These are phyloP conservation scores for Penstemon barbatus DNA, from an alignment of 257 asterid genomes.

Conservation along the genomic window DNA sequence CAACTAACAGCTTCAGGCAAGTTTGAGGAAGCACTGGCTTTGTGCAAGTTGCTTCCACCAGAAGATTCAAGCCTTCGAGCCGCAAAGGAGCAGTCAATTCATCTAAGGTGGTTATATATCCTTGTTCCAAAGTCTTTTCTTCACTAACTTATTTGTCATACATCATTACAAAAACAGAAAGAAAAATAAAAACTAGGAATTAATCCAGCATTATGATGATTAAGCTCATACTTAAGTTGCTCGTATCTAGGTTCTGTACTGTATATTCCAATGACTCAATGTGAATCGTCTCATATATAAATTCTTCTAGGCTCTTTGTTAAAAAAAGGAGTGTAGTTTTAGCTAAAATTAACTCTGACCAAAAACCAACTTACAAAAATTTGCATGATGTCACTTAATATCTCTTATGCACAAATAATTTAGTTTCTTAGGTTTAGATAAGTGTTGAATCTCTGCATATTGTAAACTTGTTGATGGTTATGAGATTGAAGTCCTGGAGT, in stretches of 20 bases:
- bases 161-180: conserved; percentile 6
- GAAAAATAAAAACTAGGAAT: conserved; percentile 11
- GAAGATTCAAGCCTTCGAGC: conserved; percentile 95
- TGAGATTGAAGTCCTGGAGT: not conserved
- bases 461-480: not conserved
- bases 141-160: not conserved
- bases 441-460: not conserved
- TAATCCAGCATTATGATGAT: conserved; percentile 6
- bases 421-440: not conserved
- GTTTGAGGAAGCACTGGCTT: conserved; percentile 96
- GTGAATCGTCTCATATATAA: not conserved
- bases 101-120: conserved; percentile 57
- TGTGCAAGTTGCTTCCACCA: conserved; percentile 94
- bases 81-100: conserved; percentile 97
- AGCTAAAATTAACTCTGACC: not conserved
- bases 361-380: not conserved
- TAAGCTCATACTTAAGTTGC: not conserved
- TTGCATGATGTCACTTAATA: conserved; percentile 1
- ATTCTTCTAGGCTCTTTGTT: not conserved
- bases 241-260: not conserved
- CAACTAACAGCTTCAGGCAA: conserved; percentile 97
- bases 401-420: conserved; percentile 1
- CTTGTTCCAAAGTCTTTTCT: conserved; percentile 9
- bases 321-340: not conserved
- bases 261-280: not conserved